These are phyloP conservation scores for Penicillium egyptiacum DNA, from an alignment of 495 filamentous ascomycete species.

Conservation along the genomic window DNA sequence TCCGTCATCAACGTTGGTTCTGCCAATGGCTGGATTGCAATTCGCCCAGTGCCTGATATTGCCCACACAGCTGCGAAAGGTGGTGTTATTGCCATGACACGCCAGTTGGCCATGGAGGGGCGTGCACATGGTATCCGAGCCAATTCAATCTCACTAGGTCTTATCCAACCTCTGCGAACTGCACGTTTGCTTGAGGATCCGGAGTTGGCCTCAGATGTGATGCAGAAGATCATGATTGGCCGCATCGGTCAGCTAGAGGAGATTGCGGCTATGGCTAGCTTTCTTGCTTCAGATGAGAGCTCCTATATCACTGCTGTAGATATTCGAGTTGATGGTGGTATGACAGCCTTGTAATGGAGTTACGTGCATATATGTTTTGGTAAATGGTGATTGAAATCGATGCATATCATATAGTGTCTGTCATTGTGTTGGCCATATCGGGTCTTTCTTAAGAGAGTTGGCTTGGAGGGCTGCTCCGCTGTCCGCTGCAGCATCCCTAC, in stretches of 20 bases:
- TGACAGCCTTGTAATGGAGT: not conserved
- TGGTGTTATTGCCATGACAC: constrained; percentile 10
- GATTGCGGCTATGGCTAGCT: constrained; percentile 87
- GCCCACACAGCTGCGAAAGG: constrained; percentile 6
- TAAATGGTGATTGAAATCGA: not conserved
- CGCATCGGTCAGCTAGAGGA: constrained; percentile 94
- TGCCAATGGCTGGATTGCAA: not conserved
- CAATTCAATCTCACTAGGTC: not conserved
- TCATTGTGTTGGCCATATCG: not conserved
- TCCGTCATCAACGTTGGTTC: constrained; percentile 5
- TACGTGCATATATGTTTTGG: not conserved
- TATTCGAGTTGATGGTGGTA: constrained; percentile 61
- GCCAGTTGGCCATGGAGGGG: constrained; percentile 7
- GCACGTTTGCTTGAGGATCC: not conserved
- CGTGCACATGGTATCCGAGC: constrained; percentile 1
- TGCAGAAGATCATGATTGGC: constrained; percentile 39
- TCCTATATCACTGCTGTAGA: constrained; percentile 86
- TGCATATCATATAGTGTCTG: not conserved
- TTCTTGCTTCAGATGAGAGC: constrained; percentile 86
- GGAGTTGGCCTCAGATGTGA: not conserved
- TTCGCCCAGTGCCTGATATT: not conserved
- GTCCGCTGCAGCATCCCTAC: not conserved
- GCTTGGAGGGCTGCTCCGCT: not conserved
- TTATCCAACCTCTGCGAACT: not conserved
- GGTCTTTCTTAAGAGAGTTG: not conserved